A percentile compares a stretch with the other conserved stretches of the same genome.
phyloP scores from a whole-genome alignment of 1,284 basidiomycete species.

The Microbotryum saponariae region DNA sequence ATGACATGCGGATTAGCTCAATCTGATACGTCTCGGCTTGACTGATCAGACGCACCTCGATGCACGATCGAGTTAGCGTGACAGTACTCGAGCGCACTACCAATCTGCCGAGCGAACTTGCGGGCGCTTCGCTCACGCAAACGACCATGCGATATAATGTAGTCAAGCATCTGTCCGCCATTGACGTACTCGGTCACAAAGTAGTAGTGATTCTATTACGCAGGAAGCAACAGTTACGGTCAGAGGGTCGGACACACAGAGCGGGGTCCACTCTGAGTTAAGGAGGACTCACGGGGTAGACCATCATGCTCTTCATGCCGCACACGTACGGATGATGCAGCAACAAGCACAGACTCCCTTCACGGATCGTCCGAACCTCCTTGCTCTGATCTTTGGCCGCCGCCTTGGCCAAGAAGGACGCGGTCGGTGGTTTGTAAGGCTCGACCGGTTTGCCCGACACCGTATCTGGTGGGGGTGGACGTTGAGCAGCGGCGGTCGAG shows the following conservation, averaged over 20 bases:
- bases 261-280: not conserved
- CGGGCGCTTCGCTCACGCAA: conserved; percentile 88
- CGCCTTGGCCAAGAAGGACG: conserved; percentile 55
- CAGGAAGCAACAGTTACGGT: not conserved
- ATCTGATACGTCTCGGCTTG: not conserved
- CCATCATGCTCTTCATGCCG: conserved; percentile 97
- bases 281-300: conserved; percentile 53
- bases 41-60: conserved; percentile 46
- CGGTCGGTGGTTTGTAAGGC: conserved; percentile 40
- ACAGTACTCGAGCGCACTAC: conserved; percentile 90
- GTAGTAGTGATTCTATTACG: conserved; percentile 74
- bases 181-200: conserved; percentile 99
- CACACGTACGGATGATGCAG: conserved; percentile 98
- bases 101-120: conserved; percentile 96
- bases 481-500: conserved; percentile 48
- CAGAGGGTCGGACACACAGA: not conserved
- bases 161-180: conserved; percentile 98
- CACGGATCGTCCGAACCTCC: conserved; percentile 89
- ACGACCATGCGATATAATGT: conserved; percentile 97
- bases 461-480: conserved; percentile 10
- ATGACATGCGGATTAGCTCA: not conserved
- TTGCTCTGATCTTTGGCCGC: conserved; percentile 88
- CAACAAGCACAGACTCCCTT: conserved; percentile 86
- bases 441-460: conserved; percentile 43
- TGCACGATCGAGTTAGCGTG: conserved; percentile 97